Base-by-base conservation (phyloP, 139 green algal species). In the Desmodesmus armatus region DNA sequence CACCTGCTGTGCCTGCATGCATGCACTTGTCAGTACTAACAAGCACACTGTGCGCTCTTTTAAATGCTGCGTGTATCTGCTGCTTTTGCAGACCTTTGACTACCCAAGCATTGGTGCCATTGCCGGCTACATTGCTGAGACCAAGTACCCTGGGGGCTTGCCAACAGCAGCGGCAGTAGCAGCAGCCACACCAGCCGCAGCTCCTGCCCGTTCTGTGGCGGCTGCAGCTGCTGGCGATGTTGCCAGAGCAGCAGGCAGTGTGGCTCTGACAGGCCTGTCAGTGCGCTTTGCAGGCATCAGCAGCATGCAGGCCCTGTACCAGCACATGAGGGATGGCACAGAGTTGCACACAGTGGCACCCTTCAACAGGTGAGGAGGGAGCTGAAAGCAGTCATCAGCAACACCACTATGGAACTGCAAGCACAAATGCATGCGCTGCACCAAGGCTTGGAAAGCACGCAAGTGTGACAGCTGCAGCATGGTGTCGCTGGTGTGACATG, bases 311-410 rank as follows among this genome's bases (percentile, higher is more conserved):
- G 37, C 73, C 15, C 58, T 97, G 65, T 79, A 88, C 51, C 47
- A 13, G 15, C 51, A 53, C 49, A 74, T 87, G 82, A 49, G 27
- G 15, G 17, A 47, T 65, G 33, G 29, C 19, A 49, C 9, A 2
- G 94, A 97, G 89, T 88, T 97, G 78, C 93, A 96, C 82, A 69
- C 60, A 11, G 80, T 89, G 19, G 90, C 83, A 15, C 94, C 76
- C 40, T 83, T 72, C 76, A 39, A 33, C n/a, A 51, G 76, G 72
- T 79, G 53, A 63, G n/a, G n/a, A n/a, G n/a, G n/a, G n/a, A n/a
- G n/a, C n/a, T n/a, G n/a, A n/a, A n/a, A n/a, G n/a, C n/a, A n/a
- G n/a, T n/a, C n/a, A n/a, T n/a, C n/a, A n/a, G n/a, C n/a, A n/a
- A n/a, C n/a, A n/a, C n/a, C n/a, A n/a, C n/a, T n/a, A n/a, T n/a